Base-by-base conservation (phyloP, 768 basidiomycete species). In the Leccinum variicolor region DNA sequence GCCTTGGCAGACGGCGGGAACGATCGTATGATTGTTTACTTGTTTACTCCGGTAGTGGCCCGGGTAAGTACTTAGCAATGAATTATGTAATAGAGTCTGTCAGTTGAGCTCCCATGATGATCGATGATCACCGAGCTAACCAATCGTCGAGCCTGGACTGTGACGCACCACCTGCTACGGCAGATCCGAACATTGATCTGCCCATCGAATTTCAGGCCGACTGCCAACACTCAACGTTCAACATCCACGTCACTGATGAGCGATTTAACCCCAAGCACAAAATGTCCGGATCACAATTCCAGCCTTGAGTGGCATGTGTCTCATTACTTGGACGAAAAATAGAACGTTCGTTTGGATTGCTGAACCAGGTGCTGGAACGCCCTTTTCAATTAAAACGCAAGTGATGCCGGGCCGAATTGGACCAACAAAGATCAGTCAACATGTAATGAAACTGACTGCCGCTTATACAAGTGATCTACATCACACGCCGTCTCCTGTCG, bases 1-100 rank as follows among this genome's bases (percentile, higher is more conserved):
- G 66, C 64, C 53, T 3, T 39, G 53, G 48, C 50, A 56, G 41
- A 49, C 29, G 3, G 23, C n/a, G n/a, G 8, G 28, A 19, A 19
- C 21, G 4, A 39, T n/a, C 17, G 17, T 39, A 31, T 31, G 31
- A 10, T 11, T 33, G 31, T 9, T 10, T 10, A 10, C 13, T 33
- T 33, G 31, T 33, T 33, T 33, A 5, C 31, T 33, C 29, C 31
- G 13, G 31, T 33, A 11, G 31, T 31, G 31, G 11, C 13, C 13
- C 13, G 25, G 29, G 29, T n/a, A n/a, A n/a, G 5, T 31, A 31
- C 29, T 31, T 31, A 21, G 17, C 49, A 50, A 50, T 50, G 34
- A 33, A 43, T 43, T 29, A 29, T 19, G 23, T 50, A n/a, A 14
- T 29, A 19, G 7, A 4, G 6, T 39, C 43, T 33, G 31, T 13